These are phyloP conservation scores for Leptodontidium sp. DNA, from an alignment of 2,329 filamentous ascomycete species.

Conservation along the genomic window DNA sequence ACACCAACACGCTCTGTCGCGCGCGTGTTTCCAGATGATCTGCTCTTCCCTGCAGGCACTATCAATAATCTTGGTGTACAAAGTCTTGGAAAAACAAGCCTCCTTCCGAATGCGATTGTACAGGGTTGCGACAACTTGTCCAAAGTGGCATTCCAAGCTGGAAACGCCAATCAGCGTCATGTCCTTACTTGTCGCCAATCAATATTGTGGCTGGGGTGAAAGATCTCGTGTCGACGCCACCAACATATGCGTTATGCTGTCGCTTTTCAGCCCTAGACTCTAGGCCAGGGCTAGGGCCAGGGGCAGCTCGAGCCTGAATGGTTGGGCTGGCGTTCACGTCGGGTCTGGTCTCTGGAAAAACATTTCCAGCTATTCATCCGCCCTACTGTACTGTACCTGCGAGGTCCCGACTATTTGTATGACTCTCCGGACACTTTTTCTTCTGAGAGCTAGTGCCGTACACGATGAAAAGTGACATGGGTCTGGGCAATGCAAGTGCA, in stretches of 20 bases:
- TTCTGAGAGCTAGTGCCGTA: conserved; percentile 2
- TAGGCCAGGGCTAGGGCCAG: background rate
- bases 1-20: background rate
- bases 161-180: background rate
- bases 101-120: conserved; percentile 6
- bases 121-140: background rate
- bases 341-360: no score
- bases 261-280: conserved; percentile 1
- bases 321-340: no score
- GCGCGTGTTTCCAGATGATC: background rate
- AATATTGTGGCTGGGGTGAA: conserved; percentile 5
- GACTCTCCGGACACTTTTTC: background rate
- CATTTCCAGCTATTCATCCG: no score
- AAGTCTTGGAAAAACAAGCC: conserved; percentile 7
- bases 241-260: background rate
- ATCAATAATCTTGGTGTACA: background rate
- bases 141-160: background rate
- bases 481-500: background rate
- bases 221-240: background rate
- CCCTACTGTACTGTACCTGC: no score
- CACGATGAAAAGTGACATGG: background rate
- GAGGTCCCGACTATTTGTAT: conserved; percentile 7
- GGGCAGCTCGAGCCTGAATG: no score
- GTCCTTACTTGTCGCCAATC: background rate
- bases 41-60: background rate